phyloP scores from a whole-genome alignment of 805 yeast genomes.

The Hanseniaspora singularis region DNA sequence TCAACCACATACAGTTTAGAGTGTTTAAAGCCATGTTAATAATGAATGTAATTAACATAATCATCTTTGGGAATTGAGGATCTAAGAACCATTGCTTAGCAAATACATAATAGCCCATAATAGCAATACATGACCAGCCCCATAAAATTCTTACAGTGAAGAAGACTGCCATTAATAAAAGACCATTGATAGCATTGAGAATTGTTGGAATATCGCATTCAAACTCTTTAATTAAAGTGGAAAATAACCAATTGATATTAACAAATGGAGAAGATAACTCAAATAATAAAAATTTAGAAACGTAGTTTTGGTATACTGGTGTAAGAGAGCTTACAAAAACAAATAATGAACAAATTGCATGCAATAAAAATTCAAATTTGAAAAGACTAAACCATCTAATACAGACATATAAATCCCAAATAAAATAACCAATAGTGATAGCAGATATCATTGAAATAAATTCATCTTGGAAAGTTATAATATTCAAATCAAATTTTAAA shows the following conservation, averaged over 20 bases:
- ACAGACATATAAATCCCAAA: constrained; percentile 81
- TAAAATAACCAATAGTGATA: constrained; percentile 69
- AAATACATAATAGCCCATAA: constrained; percentile 39
- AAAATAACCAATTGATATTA: constrained; percentile 82
- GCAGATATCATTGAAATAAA: constrained; percentile 64
- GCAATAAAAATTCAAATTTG: constrained; percentile 72
- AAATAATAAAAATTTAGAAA: constrained; percentile 70
- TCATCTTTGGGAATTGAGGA: constrained; percentile 32
- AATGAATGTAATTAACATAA: constrained; percentile 40
- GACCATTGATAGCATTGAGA: constrained; percentile 55
- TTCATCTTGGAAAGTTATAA: constrained; percentile 60
- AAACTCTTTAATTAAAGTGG: constrained; percentile 22
- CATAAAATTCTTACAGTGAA: constrained; percentile 69
- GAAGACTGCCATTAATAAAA: constrained; percentile 54
- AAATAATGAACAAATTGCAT: constrained; percentile 68
- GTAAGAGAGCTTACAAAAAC: constrained; percentile 53
- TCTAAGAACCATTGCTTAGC: constrained; percentile 18
- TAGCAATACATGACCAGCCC: constrained; percentile 66
- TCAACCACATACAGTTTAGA: constrained; percentile 77
- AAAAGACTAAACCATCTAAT: constrained; percentile 48
- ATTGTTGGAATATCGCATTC: constrained; percentile 26
- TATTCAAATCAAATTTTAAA: constrained; percentile 36
- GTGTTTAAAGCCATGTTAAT: constrained; percentile 53
- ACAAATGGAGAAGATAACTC: constrained; percentile 93
- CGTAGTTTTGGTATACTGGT: constrained; percentile 72